Evolutionary conservation across 108 stramenopile species (phyloP).

Genomic region (Cyclotella cryptica): DNA sequence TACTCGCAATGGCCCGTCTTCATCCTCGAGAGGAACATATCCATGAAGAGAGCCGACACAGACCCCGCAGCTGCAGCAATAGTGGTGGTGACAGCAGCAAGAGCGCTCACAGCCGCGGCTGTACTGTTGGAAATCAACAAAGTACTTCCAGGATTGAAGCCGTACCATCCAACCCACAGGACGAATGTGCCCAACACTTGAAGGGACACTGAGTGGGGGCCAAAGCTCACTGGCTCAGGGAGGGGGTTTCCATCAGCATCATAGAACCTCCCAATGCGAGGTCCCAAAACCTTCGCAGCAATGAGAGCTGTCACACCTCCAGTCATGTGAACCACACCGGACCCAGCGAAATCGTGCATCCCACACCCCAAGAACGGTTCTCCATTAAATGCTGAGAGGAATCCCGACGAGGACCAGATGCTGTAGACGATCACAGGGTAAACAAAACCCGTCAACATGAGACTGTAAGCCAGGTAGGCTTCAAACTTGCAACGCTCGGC

Average conservation of each 20-base stretch:
- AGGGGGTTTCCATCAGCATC: constrained; percentile 74
- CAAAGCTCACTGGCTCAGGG: constrained; percentile 69
- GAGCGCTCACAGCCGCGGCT: constrained; percentile 59
- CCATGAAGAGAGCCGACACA: constrained; percentile 80
- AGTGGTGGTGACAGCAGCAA: constrained; percentile 88
- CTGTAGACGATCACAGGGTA: constrained; percentile 89
- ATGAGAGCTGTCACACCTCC: constrained; percentile 88
- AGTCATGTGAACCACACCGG: constrained; percentile 73
- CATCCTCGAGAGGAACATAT: constrained; percentile 56
- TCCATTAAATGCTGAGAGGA: constrained; percentile 58
- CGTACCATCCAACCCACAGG: constrained; percentile 97
- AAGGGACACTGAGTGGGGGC: constrained; percentile 79
- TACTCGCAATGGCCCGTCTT: constrained; percentile 74
- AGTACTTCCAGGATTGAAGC: constrained; percentile 92
- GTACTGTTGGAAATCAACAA: constrained; percentile 53
- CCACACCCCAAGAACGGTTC: constrained; percentile 73
- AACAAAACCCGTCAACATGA: constrained; percentile 79
- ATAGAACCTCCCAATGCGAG: constrained; percentile 82
- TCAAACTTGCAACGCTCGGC: constrained; percentile 82
- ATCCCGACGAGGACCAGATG: constrained; percentile 82
- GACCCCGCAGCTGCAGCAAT: constrained; percentile 78
- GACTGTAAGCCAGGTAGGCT: constrained; percentile 82
- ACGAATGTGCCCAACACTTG: constrained; percentile 89
- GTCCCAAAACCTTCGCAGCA: constrained; percentile 87
- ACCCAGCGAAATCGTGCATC: constrained; percentile 83